Evolutionary conservation across 1,284 basidiomycete genomes (phyloP).

Genomic region (Malassezia japonica): DNA sequence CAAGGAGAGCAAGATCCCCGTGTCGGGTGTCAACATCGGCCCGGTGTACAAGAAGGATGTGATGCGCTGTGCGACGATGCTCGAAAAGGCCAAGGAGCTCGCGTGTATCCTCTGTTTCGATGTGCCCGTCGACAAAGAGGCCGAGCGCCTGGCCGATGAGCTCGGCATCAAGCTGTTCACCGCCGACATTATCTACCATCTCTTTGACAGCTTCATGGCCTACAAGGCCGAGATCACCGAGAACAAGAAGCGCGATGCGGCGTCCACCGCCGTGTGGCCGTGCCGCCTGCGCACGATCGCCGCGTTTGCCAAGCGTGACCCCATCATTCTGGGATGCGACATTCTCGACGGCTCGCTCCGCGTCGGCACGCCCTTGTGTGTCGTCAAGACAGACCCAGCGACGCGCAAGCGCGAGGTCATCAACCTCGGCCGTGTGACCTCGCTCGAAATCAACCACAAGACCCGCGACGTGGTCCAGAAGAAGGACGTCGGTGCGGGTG

Average conservation of each 20-base stretch:
- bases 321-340: slow-evolving; percentile 89
- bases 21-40: slow-evolving; percentile 82
- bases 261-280: slow-evolving; percentile 93
- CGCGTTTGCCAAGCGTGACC: slow-evolving; percentile 90
- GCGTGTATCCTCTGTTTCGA: slow-evolving; percentile 96
- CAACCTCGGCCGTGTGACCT: slow-evolving; percentile 84
- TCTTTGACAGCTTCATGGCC: slow-evolving; percentile 95
- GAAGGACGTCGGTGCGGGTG: slow-evolving; percentile 83
- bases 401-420: slow-evolving; percentile 86
- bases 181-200: slow-evolving; percentile 97
- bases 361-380: slow-evolving; percentile 90
- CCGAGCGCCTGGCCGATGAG: slow-evolving; percentile 80
- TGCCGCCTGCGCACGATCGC: slow-evolving; percentile 85
- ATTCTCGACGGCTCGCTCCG: slow-evolving; percentile 80
- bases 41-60: slow-evolving; percentile 94
- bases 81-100: slow-evolving; percentile 90
- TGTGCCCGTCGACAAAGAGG: slow-evolving; percentile 79
- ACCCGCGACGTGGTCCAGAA: slow-evolving; percentile 70
- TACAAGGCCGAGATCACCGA: slow-evolving; percentile 88
- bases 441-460: slow-evolving; percentile 47
- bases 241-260: slow-evolving; percentile 82
- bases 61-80: slow-evolving; percentile 84
- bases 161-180: slow-evolving; percentile 89
- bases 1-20: slow-evolving; percentile 84
- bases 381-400: slow-evolving; percentile 74